These are phyloP conservation scores for Fomitopsis pinicola DNA, from an alignment of 1,284 basidiomycete genomes.

Conservation along the genomic window DNA sequence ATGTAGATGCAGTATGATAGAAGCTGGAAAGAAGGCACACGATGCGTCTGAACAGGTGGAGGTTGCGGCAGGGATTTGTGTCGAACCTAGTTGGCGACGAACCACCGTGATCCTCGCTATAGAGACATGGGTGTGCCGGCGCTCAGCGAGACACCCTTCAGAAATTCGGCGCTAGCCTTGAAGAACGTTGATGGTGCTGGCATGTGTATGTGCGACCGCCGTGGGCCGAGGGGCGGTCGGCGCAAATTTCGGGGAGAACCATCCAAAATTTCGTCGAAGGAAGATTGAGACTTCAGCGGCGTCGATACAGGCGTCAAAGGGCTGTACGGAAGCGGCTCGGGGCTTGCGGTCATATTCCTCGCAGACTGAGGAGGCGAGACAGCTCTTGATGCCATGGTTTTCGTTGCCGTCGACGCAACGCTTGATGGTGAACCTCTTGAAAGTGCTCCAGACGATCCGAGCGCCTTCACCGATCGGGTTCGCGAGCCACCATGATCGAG, in stretches of 20 bases:
- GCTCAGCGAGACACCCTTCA: conserved; percentile 35
- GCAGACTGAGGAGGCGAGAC: too few species aligned
- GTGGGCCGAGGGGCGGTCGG: neutral
- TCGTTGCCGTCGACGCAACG: neutral
- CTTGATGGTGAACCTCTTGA: neutral
- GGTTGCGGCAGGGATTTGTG: too few species aligned
- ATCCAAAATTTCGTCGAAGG: neutral
- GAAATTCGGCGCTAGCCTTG: conserved; percentile 36
- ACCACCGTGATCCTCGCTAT: neutral
- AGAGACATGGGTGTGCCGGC: conserved; percentile 5
- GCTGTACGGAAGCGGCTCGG: neutral
- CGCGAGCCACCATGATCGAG: neutral
- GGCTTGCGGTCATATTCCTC: neutral
- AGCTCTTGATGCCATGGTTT: too few species aligned
- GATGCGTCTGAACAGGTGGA: neutral
- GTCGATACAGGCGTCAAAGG: neutral
- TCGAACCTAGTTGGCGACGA: neutral
- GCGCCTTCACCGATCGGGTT: neutral
- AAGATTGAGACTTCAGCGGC: neutral
- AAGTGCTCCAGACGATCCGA: neutral
- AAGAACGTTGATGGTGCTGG: conserved; percentile 5
- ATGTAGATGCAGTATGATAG: neutral
- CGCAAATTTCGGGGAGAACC: neutral
- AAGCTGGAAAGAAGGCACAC: neutral
- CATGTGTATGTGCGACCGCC: neutral